Evolutionary conservation across 352 stramenopile species (phyloP), one percentile per base, ranked within the genome.

Genomic region (Phytophthora chlamydospora): DNA sequence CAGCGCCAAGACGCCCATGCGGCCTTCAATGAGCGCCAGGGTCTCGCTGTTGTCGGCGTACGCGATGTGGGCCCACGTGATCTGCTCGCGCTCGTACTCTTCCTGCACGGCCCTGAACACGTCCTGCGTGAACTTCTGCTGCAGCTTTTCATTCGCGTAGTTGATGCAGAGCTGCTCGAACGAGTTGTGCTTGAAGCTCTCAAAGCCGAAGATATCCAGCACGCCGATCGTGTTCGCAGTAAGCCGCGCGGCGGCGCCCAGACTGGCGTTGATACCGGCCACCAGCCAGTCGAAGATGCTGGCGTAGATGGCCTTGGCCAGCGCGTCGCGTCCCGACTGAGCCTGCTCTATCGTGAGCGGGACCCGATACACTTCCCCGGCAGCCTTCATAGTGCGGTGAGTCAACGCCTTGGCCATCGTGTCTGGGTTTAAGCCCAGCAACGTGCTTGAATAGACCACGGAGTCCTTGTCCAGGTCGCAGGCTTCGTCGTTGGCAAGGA

Each of bases 171-270:
- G 88, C 63, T 98, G 93, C 74, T 98, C 93, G 49, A 98, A 98
- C 50, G 89, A 96, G 75, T 97, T 97, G 75, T 95, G 85, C 60
- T 97, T 96, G 78, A 99, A 99, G 69, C 97, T 96, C 79, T 99
- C 97, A 64, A 99, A 99, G 42, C 97, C 97, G 66, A 99, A 99
- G 66, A 99, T 99, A 89, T 99, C 55, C 21, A 97, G 69, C n/a
- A 97, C 75, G 14, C 89, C 88, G 50, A 97, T 95, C 33, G 69
- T 73, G 8, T 75, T 64, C 10, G 58, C 21, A 46, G 63, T 71
- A 21, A 69, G 42, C 17, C 57, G 59, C 17, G 52, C 29, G 0
- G 55, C 60, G 4, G 68, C 65, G 31, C 68, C 68, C 10, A 89
- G 55, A 50, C 81, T 95, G 17, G 73, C 74, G 66, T 97, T 98